Conservation (phyloP, 2,329 filamentous ascomycete genomes). For the Cordyceps javanica region DNA sequence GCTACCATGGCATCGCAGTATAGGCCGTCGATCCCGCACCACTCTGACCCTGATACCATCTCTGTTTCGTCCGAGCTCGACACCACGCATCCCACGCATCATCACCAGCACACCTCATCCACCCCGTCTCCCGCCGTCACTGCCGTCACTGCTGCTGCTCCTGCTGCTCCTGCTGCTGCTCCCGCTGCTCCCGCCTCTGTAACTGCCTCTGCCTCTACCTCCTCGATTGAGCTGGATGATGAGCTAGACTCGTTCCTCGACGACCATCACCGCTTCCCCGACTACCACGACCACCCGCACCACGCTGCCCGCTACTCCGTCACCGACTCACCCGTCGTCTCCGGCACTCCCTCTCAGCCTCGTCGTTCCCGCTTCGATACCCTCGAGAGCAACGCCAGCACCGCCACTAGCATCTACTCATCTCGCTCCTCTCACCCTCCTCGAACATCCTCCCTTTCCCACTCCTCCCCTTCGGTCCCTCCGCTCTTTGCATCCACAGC, state of each 20-base stretch:
- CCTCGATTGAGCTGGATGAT: neutral
- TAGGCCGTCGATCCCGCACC: slow-evolving; percentile 6
- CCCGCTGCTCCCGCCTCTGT: no score
- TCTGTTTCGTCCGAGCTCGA: slow-evolving; percentile 21
- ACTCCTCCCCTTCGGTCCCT: slow-evolving; percentile 11
- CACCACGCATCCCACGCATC: neutral
- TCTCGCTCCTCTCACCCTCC: slow-evolving; percentile 22
- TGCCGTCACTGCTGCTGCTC: no score
- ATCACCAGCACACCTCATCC: neutral
- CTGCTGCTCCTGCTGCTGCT: no score
- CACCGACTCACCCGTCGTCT: slow-evolving; percentile 1
- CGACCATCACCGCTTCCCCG: slow-evolving; percentile 1
- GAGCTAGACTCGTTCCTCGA: slow-evolving; percentile 5
- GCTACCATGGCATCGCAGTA: slow-evolving; percentile 8
- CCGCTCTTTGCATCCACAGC: slow-evolving; percentile 9
- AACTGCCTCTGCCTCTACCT: neutral
- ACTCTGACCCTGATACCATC: slow-evolving; percentile 29
- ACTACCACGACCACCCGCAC: slow-evolving; percentile 9
- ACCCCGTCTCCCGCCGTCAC: neutral
- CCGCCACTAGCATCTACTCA: slow-evolving; percentile 16
- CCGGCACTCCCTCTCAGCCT: neutral
- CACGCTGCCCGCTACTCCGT: neutral
- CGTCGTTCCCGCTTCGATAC: slow-evolving; percentile 7
- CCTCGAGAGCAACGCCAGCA: slow-evolving; percentile 13
- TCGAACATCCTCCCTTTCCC: slow-evolving; percentile 12